phyloP scores from a whole-genome alignment of 2,329 filamentous ascomycete genomes.

The Fusarium albosuccineum region DNA sequence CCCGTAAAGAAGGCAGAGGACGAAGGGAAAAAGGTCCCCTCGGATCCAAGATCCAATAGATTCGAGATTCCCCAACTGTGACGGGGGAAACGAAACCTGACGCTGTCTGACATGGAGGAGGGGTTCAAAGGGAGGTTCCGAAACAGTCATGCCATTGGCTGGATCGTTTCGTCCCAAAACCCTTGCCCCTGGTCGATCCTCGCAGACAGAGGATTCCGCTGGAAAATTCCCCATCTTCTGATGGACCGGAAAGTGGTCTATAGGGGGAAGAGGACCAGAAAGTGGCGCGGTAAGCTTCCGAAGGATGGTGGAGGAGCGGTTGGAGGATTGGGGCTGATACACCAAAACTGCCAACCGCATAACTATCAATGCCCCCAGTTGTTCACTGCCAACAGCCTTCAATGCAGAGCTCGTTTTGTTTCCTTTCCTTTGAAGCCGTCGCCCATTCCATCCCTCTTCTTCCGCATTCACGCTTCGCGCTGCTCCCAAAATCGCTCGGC shows the following conservation, averaged over 20 bases:
- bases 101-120: not conserved
- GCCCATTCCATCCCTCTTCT: not conserved
- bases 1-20: too few species aligned
- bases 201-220: conserved; percentile 14
- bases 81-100: conserved; percentile 13
- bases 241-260: conserved; percentile 31
- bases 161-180: conserved; percentile 10
- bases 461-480: too few species aligned
- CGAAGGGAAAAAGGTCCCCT: not conserved
- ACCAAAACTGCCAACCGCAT: not conserved
- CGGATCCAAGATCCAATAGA: conserved; percentile 11
- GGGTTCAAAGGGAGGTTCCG: not conserved
- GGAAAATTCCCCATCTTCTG: conserved; percentile 29
- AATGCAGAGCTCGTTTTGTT: conserved; percentile 14
- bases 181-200: conserved; percentile 19
- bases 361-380: not conserved
- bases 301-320: not conserved
- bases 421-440: conserved; percentile 19
- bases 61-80: not conserved
- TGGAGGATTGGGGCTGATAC: conserved; percentile 13
- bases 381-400: not conserved
- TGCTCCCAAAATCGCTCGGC: conserved; percentile 13
- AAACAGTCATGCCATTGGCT: conserved; percentile 1
- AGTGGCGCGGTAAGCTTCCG: conserved; percentile 34
- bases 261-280: not conserved